Evolutionary conservation across 805 yeast genomes (phyloP), one percentile per base, ranked within the genome.

Genomic region (Candida adriatica): DNA sequence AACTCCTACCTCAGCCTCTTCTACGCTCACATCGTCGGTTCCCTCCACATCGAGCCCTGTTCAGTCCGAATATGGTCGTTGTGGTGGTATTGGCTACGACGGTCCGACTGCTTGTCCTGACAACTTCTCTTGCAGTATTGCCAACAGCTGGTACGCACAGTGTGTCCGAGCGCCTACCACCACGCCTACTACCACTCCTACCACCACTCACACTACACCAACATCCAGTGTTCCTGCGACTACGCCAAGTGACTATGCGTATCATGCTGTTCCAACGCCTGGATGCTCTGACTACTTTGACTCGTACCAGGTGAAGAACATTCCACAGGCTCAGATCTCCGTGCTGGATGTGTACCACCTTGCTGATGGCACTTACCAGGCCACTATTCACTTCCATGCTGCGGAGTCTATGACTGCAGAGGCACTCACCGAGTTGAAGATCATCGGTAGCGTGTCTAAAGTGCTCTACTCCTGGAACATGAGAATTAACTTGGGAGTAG

Each of bases 41-140:
- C 8, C 22, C 22, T 8, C 11, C 11, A 19, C 22, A 19, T 19
- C 22, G 22, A 19, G 10, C 11, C 10, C 10, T 8, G 10, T 11
- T 8, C 10, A 8, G 11, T 8, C 22, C 8, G 8, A 8, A 19
- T 42, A 32, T 20, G 43, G 33, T 8, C 37, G 30, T 17, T 45
- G 48, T 35, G 50, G 50, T 26, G 46, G 48, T 31, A 27, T 11
- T 6, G 22, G 27, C 8, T 39, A 29, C 29, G 22, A 26, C 5
- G 41, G 38, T 3, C 29, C 40, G 6, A 33, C 42, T 6, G 24
- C 25, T 13, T 46, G 49, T 29, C 36, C 24, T 6, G 14, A 13
- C 3, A 43, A 39, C 5, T 27, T 27, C 16, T 22, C 31, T 17
- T 46, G 49, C 27, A 5, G 13, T 3, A 26, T 42, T 9, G 29